These are phyloP conservation scores for Leptomonas pyrrhocoris DNA, from an alignment of 208 protist genomes.

Conservation along the genomic window DNA sequence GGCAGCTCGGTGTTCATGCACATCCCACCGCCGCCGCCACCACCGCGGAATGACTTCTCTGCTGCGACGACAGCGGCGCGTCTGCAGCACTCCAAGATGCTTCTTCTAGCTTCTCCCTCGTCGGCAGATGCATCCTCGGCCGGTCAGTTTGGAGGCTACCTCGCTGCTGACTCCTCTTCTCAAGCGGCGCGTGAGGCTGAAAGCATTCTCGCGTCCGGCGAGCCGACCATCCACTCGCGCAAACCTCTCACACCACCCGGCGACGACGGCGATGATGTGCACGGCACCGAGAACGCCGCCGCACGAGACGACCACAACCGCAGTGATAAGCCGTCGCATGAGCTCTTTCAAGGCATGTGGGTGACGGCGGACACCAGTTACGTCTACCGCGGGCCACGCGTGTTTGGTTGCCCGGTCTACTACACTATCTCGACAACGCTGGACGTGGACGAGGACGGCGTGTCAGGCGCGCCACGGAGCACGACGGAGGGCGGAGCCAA, in stretches of 20 bases:
- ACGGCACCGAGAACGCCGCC: background rate
- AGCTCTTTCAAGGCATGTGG: constrained; percentile 85
- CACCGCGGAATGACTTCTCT: background rate
- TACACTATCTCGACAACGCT: constrained; percentile 58
- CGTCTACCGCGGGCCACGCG: constrained; percentile 46
- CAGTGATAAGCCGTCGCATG: constrained; percentile 16
- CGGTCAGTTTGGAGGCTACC: background rate
- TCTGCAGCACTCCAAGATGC: constrained; percentile 33
- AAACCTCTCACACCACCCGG: background rate
- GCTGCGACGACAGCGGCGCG: constrained; percentile 8
- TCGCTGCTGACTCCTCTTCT: background rate
- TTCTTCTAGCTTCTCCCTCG: constrained; percentile 30
- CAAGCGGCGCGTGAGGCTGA: background rate
- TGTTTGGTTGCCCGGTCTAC: constrained; percentile 66
- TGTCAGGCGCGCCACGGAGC: background rate
- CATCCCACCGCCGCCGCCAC: constrained; percentile 2
- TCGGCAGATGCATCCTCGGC: background rate
- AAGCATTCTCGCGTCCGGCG: background rate
- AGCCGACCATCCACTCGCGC: background rate
- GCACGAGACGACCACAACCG: background rate
- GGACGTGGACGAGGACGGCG: constrained; percentile 33
- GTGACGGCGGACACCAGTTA: constrained; percentile 49
- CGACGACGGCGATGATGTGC: background rate
- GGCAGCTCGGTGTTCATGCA: constrained; percentile 17
- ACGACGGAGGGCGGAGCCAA: background rate